These are phyloP conservation scores for Lachancea dasiensis DNA, from an alignment of 805 yeast species.

Conservation along the genomic window DNA sequence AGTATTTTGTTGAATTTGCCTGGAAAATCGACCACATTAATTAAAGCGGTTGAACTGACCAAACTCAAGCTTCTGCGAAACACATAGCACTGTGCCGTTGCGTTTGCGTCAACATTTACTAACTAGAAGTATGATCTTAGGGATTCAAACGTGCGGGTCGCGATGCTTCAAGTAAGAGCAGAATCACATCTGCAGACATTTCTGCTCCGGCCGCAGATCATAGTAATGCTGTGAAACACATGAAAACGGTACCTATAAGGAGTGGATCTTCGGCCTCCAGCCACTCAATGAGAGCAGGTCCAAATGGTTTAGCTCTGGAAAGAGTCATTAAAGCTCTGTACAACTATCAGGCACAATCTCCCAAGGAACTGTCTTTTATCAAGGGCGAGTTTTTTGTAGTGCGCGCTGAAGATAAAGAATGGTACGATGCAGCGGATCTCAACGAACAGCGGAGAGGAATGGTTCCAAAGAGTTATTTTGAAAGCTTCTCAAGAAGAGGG, in stretches of 20 bases:
- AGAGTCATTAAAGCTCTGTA: slow-evolving; percentile 79
- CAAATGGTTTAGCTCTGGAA: slow-evolving; percentile 43
- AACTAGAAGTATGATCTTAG: slow-evolving; percentile 9
- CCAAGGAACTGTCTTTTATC: slow-evolving; percentile 70
- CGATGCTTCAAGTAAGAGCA: slow-evolving; percentile 24
- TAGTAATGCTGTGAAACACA: slow-evolving; percentile 20
- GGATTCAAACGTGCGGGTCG: slow-evolving; percentile 28
- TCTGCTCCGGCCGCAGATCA: slow-evolving; percentile 28
- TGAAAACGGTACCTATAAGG: slow-evolving; percentile 25
- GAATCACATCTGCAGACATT: slow-evolving; percentile 34
- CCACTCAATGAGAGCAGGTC: slow-evolving; percentile 12
- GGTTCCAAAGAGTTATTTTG: slow-evolving; percentile 84
- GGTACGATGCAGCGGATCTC: slow-evolving; percentile 90
- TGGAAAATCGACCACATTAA: no score
- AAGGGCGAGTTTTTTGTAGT: slow-evolving; percentile 91
- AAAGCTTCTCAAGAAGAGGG: slow-evolving; percentile 56
- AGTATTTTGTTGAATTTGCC: no score
- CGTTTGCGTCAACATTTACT: not conserved
- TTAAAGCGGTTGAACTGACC: no score
- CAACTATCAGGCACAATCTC: slow-evolving; percentile 71
- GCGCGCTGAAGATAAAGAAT: slow-evolving; percentile 54
- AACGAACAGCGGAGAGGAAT: slow-evolving; percentile 68
- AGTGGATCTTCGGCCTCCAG: slow-evolving; percentile 18
- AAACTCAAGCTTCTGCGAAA: no score
- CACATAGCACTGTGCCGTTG: not conserved